A percentile compares a stretch with the other conserved stretches of the same genome.
Evolutionary conservation across 495 filamentous ascomycete species (phyloP).

Genomic region (Hypoxylon lienhwacheense): DNA sequence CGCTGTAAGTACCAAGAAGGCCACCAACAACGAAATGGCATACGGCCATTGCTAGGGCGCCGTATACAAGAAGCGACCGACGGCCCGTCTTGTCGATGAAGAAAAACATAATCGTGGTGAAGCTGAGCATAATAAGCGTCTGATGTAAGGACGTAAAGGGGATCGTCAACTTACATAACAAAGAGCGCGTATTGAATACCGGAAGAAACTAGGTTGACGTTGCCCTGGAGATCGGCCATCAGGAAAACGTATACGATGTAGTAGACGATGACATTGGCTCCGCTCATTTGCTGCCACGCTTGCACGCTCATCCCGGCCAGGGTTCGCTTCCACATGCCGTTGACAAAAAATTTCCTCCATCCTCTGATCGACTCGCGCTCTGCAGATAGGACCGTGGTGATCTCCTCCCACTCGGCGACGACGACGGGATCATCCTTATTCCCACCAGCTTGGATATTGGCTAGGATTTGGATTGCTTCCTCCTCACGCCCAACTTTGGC

Average conservation of each 20-base stretch:
- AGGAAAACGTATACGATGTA: conserved; percentile 73
- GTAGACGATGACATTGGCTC: conserved; percentile 71
- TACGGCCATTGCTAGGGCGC: conserved; percentile 69
- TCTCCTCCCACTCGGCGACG: conserved; percentile 73
- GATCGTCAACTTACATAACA: conserved; percentile 51
- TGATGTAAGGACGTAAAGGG: not conserved
- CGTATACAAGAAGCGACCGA: conserved; percentile 66
- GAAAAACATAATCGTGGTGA: conserved; percentile 67
- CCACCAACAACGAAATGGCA: conserved; percentile 70
- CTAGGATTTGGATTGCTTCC: conserved; percentile 68
- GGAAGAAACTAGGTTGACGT: conserved; percentile 67
- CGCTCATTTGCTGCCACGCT: conserved; percentile 61
- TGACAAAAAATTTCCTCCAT: conserved; percentile 62
- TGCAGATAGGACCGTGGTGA: conserved; percentile 60
- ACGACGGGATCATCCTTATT: conserved; percentile 67
- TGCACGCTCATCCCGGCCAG: conserved; percentile 70
- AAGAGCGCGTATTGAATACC: conserved; percentile 77
- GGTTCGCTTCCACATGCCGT: conserved; percentile 73
- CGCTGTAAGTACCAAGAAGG: conserved; percentile 48
- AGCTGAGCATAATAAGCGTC: conserved; percentile 56
- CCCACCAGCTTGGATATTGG: conserved; percentile 67
- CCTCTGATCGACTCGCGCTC: conserved; percentile 55
- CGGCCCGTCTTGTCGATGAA: conserved; percentile 78
- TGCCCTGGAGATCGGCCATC: conserved; percentile 65
- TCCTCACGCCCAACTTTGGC: conserved; percentile 68